Percentiles rank a stretch among this genome's conserved stretches.
These are phyloP conservation scores for Sporobolus alterniflorus DNA, from an alignment of 202 grass and related monocot species.

Conservation along the genomic window DNA sequence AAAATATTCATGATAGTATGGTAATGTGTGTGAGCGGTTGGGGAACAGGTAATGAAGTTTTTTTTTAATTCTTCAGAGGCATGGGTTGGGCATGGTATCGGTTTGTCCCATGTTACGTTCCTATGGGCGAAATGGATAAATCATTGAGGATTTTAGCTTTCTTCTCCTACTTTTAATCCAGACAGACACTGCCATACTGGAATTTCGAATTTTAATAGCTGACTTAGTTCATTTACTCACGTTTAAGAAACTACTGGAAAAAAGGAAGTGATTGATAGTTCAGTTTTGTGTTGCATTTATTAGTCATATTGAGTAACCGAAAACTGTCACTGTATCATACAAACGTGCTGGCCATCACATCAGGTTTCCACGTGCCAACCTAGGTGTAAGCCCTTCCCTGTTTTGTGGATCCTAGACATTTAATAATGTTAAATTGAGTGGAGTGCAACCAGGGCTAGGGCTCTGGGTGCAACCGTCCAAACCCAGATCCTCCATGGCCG, in stretches of 20 bases:
- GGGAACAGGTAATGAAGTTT: neutral
- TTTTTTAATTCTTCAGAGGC: too few species aligned
- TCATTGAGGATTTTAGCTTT: neutral
- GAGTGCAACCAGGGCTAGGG: too few species aligned
- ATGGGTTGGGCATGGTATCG: conserved; percentile 6
- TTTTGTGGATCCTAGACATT: conserved; percentile 30
- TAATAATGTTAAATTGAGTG: conserved; percentile 34
- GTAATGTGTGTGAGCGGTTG: neutral
- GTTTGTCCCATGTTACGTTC: conserved; percentile 11
- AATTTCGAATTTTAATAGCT: conserved; percentile 3
- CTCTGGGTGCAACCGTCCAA: too few species aligned
- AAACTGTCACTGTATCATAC: neutral
- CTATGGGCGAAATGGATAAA: neutral
- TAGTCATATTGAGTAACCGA: neutral
- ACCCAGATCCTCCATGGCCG: too few species aligned
- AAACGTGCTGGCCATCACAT: neutral
- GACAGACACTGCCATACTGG: too few species aligned
- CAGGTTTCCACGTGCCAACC: conserved; percentile 25
- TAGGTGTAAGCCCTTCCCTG: conserved; percentile 8
- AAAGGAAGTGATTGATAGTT: neutral
- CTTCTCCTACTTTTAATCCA: too few species aligned
- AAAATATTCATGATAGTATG: neutral
- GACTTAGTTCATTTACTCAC: neutral
- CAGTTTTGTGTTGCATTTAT: neutral
- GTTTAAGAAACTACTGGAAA: neutral